phyloP scores from a whole-genome alignment of 2,329 filamentous ascomycete genomes.

The Sporothrix globosa region DNA sequence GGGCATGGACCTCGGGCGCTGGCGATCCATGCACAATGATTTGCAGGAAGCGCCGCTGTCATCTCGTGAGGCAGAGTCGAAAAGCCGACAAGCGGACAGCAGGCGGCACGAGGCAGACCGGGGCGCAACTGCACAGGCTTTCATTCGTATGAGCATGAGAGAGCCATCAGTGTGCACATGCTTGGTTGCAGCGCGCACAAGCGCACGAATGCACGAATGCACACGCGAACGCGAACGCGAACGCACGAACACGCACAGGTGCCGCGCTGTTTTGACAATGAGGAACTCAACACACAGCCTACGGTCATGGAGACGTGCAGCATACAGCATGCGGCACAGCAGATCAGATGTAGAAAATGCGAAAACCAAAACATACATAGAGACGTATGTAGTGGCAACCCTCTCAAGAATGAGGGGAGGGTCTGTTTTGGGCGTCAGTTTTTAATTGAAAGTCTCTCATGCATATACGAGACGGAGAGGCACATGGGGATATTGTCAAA shows the following conservation, averaged over 20 bases:
- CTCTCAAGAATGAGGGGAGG: neutral
- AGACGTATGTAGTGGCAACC: neutral
- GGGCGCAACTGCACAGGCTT: slow-evolving; percentile 2
- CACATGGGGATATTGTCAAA: slow-evolving; percentile 8
- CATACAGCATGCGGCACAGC: slow-evolving; percentile 6
- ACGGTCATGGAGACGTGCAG: neutral
- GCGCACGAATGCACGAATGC: neutral
- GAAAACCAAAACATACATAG: neutral
- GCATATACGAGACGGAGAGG: slow-evolving; percentile 24
- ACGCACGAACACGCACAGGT: slow-evolving; percentile 8
- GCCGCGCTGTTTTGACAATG: neutral
- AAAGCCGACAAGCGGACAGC: neutral
- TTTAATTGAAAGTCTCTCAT: neutral
- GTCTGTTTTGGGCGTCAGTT: neutral
- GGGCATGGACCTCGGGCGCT: neutral
- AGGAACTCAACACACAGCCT: neutral
- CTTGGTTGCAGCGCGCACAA: neutral
- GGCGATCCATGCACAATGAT: slow-evolving; percentile 23
- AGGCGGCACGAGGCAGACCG: slow-evolving; percentile 15
- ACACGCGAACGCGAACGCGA: neutral
- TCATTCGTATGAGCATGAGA: neutral
- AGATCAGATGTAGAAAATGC: neutral
- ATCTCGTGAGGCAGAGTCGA: neutral
- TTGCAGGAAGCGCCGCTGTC: neutral
- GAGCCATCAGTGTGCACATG: neutral